Conservation (phyloP, 2,329 filamentous ascomycete genomes). For the Gliomastix tumulicola region DNA sequence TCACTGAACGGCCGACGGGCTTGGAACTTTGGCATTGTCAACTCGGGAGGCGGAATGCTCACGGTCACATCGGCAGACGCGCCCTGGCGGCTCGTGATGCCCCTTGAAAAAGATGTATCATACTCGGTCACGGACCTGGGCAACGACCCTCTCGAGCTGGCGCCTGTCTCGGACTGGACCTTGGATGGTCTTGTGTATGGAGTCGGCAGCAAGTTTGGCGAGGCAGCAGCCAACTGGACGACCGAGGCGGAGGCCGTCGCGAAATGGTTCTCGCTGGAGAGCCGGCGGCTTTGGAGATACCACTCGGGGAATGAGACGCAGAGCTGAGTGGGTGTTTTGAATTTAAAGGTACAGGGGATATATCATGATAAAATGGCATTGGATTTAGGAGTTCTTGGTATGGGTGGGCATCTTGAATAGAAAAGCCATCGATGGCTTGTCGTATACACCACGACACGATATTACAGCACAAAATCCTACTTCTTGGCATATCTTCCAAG, state of each 20-base stretch:
- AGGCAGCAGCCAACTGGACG: constrained; percentile 9
- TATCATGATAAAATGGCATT: too few relatives aligned
- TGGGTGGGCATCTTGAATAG: too few relatives aligned
- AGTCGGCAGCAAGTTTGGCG: constrained; percentile 4
- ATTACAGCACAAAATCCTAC: too few relatives aligned
- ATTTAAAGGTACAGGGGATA: too few relatives aligned
- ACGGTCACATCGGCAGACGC: constrained; percentile 9
- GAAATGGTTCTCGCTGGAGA: constrained; percentile 11
- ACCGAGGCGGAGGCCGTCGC: constrained; percentile 11
- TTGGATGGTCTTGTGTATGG: constrained; percentile 5
- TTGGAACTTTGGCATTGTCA: constrained; percentile 50
- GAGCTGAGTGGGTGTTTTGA: too few relatives aligned
- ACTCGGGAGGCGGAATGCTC: constrained; percentile 12
- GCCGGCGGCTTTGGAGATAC: constrained; percentile 4
- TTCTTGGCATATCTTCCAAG: too few relatives aligned
- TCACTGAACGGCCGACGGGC: constrained; percentile 20
- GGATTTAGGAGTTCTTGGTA: too few relatives aligned
- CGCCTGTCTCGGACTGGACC: constrained; percentile 6
- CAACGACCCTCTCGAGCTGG: constrained; percentile 7
- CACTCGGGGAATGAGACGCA: not conserved
- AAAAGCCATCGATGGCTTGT: too few relatives aligned
- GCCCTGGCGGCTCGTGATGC: constrained; percentile 10
- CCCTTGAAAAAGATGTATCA: constrained; percentile 9
- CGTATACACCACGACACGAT: too few relatives aligned
- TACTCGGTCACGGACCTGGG: constrained; percentile 10